A percentile compares a stretch with the other conserved stretches of the same genome.
Conservation (phyloP, 31 red algal species). For the Porphyra umbilicalis region DNA sequence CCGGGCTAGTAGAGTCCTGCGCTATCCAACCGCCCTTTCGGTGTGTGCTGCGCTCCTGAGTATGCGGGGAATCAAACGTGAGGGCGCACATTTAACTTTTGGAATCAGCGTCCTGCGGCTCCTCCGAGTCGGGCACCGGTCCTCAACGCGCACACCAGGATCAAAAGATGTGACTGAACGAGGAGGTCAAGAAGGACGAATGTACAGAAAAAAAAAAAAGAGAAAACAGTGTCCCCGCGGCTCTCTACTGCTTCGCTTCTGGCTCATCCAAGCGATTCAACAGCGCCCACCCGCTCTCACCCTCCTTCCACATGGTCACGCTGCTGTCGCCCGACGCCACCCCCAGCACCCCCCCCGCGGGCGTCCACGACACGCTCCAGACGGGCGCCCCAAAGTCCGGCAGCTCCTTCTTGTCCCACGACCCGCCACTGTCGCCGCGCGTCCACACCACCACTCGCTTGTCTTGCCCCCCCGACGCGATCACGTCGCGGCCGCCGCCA, state of each 20-base stretch:
- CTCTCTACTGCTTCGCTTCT: neutral
- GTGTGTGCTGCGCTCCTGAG: too few species aligned
- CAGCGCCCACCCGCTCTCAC: neutral
- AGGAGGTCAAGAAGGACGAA: too few species aligned
- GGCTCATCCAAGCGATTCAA: neutral
- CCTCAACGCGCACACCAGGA: too few species aligned
- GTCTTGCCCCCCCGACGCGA: slow-evolving; percentile 84
- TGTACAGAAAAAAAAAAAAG: neutral
- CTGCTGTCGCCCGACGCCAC: slow-evolving; percentile 78
- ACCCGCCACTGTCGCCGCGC: slow-evolving; percentile 18
- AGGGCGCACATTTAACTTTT: too few species aligned
- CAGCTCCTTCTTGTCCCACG: slow-evolving; percentile 65
- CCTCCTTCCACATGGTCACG: slow-evolving; percentile 85
- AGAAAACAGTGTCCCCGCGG: too few species aligned
- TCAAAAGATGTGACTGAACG: too few species aligned
- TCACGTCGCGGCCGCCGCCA: slow-evolving; percentile 41
- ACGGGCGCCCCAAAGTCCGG: slow-evolving; percentile 61
- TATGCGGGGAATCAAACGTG: too few species aligned
- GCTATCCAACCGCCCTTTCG: too few species aligned
- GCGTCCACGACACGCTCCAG: slow-evolving; percentile 94
- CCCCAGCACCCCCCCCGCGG: slow-evolving; percentile 71
- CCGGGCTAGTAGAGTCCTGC: too few species aligned
- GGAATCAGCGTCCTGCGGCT: too few species aligned
- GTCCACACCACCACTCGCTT: slow-evolving; percentile 81
- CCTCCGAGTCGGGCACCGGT: too few species aligned